Base-by-base conservation (phyloP, 2,329 filamentous ascomycete genomes). In the Volutella citrinella region DNA sequence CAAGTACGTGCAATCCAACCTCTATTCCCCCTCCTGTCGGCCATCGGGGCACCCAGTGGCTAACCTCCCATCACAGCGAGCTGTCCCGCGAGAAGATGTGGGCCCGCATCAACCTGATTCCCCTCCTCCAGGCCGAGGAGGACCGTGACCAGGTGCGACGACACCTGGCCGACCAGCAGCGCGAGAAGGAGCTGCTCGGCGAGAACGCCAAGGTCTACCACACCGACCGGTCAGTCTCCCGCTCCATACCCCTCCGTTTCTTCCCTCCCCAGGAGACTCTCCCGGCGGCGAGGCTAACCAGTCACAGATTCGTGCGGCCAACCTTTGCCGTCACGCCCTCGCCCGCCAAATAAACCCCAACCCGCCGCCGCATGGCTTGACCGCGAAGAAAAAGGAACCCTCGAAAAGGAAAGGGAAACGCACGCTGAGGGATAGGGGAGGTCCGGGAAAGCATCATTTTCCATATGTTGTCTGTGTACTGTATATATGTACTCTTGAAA, bases 11-110 rank as follows among this genome's bases (percentile, higher is more conserved):
- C 27, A n/a, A n/a, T n/a, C n/a, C n/a, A n/a, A n/a, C n/a, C n/a
- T n/a, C n/a, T n/a, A n/a, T n/a, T n/a, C n/a, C n/a, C n/a, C n/a
- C n/a, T n/a, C n/a, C n/a, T n/a, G n/a, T n/a, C n/a, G n/a, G n/a
- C n/a, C n/a, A n/a, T n/a, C n/a, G n/a, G n/a, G n/a, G n/a, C n/a
- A n/a, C n/a, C n/a, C n/a, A n/a, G n/a, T n/a, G 20, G 20, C 20
- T 22, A 12, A 22, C 20, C 16, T 19, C 19, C 26, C 13, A 9
- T 26, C 14, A 38, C 55, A 96, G 90, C 59, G 93, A 98, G 68
- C 82, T 95, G 50, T 87, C 82, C 45, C 87, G 93, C 54, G 93
- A 98, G 61, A 98, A 97, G 75, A 93, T 95, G 80, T 98, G 93
- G 93, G 80, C 87, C 43, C 84, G 93, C 60, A 95, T 98, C 67